Conservation (phyloP, 129 eudicot genomes). For the Saposhnikovia divaricata region DNA sequence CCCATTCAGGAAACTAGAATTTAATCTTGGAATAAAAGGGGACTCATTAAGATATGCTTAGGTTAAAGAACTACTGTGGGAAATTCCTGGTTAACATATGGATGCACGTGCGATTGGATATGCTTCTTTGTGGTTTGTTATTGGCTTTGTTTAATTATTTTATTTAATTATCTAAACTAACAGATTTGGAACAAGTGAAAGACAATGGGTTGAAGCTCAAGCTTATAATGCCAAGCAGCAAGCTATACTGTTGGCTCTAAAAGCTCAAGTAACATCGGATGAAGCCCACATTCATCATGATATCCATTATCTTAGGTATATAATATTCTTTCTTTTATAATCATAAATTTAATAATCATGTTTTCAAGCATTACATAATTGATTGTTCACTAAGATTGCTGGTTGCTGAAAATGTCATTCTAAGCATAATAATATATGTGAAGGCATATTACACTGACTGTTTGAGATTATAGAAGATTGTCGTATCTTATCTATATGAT, state of each 20-base stretch:
- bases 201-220: slow-evolving; percentile 99
- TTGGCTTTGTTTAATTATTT: no score
- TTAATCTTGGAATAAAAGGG: not conserved
- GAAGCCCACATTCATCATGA: slow-evolving; percentile 98
- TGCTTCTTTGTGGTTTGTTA: not conserved
- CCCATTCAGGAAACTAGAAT: not conserved
- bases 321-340: not conserved
- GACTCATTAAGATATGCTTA: not conserved
- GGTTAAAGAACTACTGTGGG: not conserved
- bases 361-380: not conserved
- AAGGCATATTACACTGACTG: not conserved
- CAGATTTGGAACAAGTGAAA: slow-evolving; percentile 97
- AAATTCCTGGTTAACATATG: not conserved
- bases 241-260: slow-evolving; percentile 76
- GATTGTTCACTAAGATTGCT: not conserved
- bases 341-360: not conserved
- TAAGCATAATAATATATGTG: not conserved
- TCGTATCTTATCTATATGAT: not conserved
- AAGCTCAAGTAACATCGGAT: slow-evolving; percentile 91
- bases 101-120: not conserved
- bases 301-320: slow-evolving; percentile 91
- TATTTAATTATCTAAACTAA: not conserved
- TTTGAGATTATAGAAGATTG: not conserved
- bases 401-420: not conserved
- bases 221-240: slow-evolving; percentile 98